phyloP scores from a whole-genome alignment of 306 rosid species.

The Trifolium dubium region DNA sequence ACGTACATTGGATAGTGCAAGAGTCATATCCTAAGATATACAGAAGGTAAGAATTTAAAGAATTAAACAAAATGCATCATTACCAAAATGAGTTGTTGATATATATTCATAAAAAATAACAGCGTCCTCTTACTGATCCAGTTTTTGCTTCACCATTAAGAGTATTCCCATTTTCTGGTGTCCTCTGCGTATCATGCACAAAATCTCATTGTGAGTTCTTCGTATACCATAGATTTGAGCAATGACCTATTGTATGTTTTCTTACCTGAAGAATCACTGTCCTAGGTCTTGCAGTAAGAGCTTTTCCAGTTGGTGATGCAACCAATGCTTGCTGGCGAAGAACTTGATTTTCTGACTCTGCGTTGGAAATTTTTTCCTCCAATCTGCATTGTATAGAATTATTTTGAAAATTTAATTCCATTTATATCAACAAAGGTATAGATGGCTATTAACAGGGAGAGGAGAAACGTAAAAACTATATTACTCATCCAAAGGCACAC shows the following conservation, averaged over 20 bases:
- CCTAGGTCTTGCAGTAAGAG: conserved; percentile 80
- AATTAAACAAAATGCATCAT: conserved; percentile 24
- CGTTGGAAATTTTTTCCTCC: conserved; percentile 93
- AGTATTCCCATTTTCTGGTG: conserved; percentile 87
- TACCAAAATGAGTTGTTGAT: conserved; percentile 3
- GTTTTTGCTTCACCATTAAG: conserved; percentile 76
- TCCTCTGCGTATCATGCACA: conserved; percentile 74
- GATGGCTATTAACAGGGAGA: conserved; percentile 5
- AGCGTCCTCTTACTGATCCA: conserved; percentile 59
- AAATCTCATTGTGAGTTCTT: conserved; percentile 37
- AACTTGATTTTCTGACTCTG: conserved; percentile 98
- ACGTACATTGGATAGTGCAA: conserved; percentile 75
- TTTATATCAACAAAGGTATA: conserved; percentile 26
- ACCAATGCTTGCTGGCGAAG: conserved; percentile 99
- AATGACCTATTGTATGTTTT: conserved; percentile 26
- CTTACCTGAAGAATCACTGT: conserved; percentile 88
- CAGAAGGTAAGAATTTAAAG: conserved; percentile 33
- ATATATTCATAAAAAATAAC: conserved; percentile 39
- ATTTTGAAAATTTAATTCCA: conserved; percentile 28
- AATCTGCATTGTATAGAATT: conserved; percentile 63
- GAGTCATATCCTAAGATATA: conserved; percentile 74
- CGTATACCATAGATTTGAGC: conserved; percentile 32
- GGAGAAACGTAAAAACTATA: conserved; percentile 16
- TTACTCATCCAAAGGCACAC: conserved; percentile 18
- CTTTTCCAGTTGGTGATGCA: conserved; percentile 86